phyloP scores from a whole-genome alignment of 75 land plant species.

The Cryptomeria japonica region DNA sequence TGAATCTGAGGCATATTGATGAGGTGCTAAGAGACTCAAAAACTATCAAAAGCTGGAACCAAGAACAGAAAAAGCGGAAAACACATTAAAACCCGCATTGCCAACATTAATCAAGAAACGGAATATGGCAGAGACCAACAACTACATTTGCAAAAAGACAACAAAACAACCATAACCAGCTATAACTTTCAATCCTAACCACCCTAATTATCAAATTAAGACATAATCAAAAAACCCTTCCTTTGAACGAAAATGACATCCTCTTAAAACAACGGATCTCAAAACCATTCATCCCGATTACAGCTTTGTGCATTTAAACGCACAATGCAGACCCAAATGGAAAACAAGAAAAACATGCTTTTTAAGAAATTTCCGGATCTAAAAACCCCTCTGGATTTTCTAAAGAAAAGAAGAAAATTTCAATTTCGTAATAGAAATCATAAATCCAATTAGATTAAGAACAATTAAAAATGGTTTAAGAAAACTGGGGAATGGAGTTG shows the following conservation, averaged over 20 bases:
- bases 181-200: background rate
- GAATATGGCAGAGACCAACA: background rate
- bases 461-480: too few species aligned
- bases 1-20: slow-evolving; percentile 76
- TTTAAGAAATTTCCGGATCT: too few species aligned
- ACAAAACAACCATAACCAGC: background rate
- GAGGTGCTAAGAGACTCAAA: background rate
- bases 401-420: too few species aligned
- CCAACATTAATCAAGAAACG: background rate
- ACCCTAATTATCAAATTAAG: background rate
- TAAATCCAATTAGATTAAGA: too few species aligned
- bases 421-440: background rate
- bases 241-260: background rate
- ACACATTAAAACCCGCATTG: background rate
- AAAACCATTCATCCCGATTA: too few species aligned
- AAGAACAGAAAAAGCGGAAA: background rate
- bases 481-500: too few species aligned
- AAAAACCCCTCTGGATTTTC: too few species aligned
- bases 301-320: too few species aligned
- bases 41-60: background rate
- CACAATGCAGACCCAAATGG: too few species aligned
- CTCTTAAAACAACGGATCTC: background rate
- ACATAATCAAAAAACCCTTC: background rate
- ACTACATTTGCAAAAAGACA: background rate
- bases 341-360: too few species aligned